Evolutionary conservation across 805 yeast species (phyloP).

Genomic region (Suhomyces emberorum): DNA sequence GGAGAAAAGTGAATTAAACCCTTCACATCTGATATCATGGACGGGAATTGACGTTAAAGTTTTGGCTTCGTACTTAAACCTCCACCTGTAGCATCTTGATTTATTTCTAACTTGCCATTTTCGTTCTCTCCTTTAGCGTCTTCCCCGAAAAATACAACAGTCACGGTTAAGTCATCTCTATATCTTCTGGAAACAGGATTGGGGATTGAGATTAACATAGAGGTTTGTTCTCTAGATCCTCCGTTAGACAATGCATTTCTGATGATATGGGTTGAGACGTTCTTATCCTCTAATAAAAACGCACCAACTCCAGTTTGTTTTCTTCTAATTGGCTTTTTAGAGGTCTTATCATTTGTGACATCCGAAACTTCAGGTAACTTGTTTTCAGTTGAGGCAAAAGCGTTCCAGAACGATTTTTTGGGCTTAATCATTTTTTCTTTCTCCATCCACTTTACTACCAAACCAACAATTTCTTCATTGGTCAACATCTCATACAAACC

Average conservation of each 20-base stretch:
- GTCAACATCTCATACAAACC: constrained; percentile 90
- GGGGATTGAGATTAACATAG: constrained; percentile 86
- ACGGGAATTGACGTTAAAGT: constrained; percentile 33
- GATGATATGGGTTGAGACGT: constrained; percentile 88
- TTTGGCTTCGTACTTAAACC: constrained; percentile 50
- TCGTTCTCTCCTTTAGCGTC: constrained; percentile 40
- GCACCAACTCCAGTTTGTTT: constrained; percentile 35
- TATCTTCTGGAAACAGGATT: constrained; percentile 87
- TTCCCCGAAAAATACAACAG: constrained; percentile 89
- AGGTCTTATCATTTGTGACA: constrained; percentile 53
- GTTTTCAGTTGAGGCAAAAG: constrained; percentile 39
- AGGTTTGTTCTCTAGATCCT: constrained; percentile 82
- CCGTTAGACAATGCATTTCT: constrained; percentile 89
- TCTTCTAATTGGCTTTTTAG: constrained; percentile 75
- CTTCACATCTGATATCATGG: no score
- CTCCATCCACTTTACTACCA: constrained; percentile 93
- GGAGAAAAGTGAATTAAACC: no score
- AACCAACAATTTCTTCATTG: constrained; percentile 87
- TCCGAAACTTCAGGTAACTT: constrained; percentile 64
- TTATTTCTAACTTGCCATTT: constrained; percentile 52
- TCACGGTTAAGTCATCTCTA: constrained; percentile 93
- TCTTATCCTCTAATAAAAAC: constrained; percentile 72
- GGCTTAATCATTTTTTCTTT: constrained; percentile 60
- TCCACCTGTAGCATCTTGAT: constrained; percentile 56
- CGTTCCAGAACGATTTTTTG: constrained; percentile 45